Percentiles rank a stretch among this genome's conserved stretches.
These are phyloP conservation scores for Helotiales sp. DNA, from an alignment of 2,329 filamentous ascomycete genomes.

Conservation along the genomic window DNA sequence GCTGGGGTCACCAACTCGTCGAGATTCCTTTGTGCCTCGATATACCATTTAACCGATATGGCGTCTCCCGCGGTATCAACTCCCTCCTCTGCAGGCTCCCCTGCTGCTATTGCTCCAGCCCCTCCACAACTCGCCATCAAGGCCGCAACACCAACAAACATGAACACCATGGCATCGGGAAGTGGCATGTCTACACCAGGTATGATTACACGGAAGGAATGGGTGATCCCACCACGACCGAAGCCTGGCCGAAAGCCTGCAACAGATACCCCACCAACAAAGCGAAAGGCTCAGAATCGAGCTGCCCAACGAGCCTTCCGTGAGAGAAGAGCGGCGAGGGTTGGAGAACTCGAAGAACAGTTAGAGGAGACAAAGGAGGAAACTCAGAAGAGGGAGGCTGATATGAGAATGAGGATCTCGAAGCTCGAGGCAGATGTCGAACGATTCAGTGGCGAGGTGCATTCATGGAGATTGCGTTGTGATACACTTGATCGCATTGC, in stretches of 20 bases:
- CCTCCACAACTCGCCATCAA: slow-evolving; percentile 39
- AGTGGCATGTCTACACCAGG: slow-evolving; percentile 40
- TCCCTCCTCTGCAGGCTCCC: slow-evolving; percentile 40
- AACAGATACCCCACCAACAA: slow-evolving; percentile 88
- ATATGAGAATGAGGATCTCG: slow-evolving; percentile 54
- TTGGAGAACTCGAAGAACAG: slow-evolving; percentile 72
- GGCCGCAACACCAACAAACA: slow-evolving; percentile 21
- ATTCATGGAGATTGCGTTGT: slow-evolving; percentile 36
- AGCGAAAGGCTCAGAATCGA: slow-evolving; percentile 92
- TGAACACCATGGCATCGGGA: slow-evolving; percentile 25
- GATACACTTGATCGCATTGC: slow-evolving; percentile 36
- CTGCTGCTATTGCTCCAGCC: slow-evolving; percentile 34
- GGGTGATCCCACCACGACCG: slow-evolving; percentile 79
- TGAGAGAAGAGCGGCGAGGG: slow-evolving; percentile 80
- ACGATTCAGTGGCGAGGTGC: slow-evolving; percentile 49
- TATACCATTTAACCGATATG: slow-evolving; percentile 29
- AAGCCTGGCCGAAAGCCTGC: slow-evolving; percentile 93
- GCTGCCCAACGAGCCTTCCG: slow-evolving; percentile 89
- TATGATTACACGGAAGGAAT: slow-evolving; percentile 77
- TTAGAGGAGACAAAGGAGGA: slow-evolving; percentile 60
- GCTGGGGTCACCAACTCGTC: not conserved
- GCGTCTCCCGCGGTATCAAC: slow-evolving; percentile 40
- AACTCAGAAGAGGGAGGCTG: slow-evolving; percentile 57
- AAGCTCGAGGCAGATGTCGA: slow-evolving; percentile 66
- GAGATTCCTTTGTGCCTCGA: not conserved